phyloP scores from a whole-genome alignment of 805 yeast genomes.

The Zygotorulaspora sp. region DNA sequence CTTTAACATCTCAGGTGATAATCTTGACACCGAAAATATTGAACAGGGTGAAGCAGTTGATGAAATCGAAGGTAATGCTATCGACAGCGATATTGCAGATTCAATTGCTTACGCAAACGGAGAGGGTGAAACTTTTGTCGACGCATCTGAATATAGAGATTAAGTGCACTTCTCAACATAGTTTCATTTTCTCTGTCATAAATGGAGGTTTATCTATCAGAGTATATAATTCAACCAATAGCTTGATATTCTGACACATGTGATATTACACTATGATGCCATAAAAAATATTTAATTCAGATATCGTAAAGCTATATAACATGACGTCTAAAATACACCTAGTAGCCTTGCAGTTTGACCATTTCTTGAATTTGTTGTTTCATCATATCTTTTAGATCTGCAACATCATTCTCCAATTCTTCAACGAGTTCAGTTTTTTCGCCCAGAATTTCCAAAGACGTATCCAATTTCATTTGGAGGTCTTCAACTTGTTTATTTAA shows the following conservation, averaged over 20 bases:
- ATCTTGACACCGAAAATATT: constrained; percentile 32
- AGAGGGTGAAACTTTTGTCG: constrained; percentile 43
- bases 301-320: too few relatives aligned
- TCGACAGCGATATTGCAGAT: constrained; percentile 38
- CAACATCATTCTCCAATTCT: constrained; percentile 83
- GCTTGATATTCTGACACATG: too few relatives aligned
- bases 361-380: constrained; percentile 82
- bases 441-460: constrained; percentile 66
- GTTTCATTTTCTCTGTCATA: too few relatives aligned
- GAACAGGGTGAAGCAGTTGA: constrained; percentile 28
- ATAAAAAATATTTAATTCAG: too few relatives aligned
- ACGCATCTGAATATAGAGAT: constrained; percentile 31
- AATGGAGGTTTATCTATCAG: too few relatives aligned
- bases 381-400: constrained; percentile 81
- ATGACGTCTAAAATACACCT: too few relatives aligned
- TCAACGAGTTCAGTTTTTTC: constrained; percentile 83
- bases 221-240: background rate
- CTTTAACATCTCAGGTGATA: constrained; percentile 34
- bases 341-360: constrained; percentile 56
- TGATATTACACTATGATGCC: too few relatives aligned
- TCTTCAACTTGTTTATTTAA: constrained; percentile 35
- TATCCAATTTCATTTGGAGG: constrained; percentile 44
- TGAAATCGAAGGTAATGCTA: constrained; percentile 41
- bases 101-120: constrained; percentile 38
- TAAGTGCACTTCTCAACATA: too few relatives aligned